Percentiles rank a stretch among this genome's conserved stretches.
Evolutionary conservation across 345 rosid species (phyloP).

Genomic region (Gossypium mustelinum): DNA sequence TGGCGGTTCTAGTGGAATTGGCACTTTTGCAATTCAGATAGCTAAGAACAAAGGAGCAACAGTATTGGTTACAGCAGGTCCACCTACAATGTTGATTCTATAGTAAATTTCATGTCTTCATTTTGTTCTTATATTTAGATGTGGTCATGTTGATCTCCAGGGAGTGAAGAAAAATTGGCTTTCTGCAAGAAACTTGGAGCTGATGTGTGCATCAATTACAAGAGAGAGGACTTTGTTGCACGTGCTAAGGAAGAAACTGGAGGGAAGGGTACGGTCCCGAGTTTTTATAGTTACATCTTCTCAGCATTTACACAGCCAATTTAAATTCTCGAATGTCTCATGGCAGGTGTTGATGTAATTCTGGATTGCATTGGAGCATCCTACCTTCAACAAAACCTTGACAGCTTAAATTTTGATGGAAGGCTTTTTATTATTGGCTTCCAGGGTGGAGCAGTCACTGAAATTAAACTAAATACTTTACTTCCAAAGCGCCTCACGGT

Average conservation of each 20-base stretch:
- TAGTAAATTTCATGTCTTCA: not conserved
- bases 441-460: constrained; percentile 63
- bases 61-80: constrained; percentile 92
- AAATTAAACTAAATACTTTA: constrained; percentile 49
- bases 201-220: constrained; percentile 86
- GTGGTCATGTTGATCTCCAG: constrained; percentile 30
- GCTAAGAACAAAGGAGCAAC: constrained; percentile 60
- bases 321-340: not conserved
- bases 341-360: constrained; percentile 72
- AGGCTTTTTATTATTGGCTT: constrained; percentile 76
- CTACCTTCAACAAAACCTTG: constrained; percentile 69
- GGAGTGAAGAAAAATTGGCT: constrained; percentile 73
- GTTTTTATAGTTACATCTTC: not conserved
- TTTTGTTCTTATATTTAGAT: not conserved
- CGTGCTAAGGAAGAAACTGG: constrained; percentile 74
- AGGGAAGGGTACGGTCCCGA: constrained; percentile 58
- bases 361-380: constrained; percentile 75
- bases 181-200: constrained; percentile 87
- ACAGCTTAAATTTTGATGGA: constrained; percentile 74
- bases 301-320: not conserved
- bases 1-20: constrained; percentile 95
- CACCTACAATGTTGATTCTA: not conserved
- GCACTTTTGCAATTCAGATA: constrained; percentile 85
- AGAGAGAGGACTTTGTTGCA: constrained; percentile 79
- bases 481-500: constrained; percentile 77